phyloP scores from a whole-genome alignment of 805 yeast species.

The Wickerhamiella vanderwaltii region DNA sequence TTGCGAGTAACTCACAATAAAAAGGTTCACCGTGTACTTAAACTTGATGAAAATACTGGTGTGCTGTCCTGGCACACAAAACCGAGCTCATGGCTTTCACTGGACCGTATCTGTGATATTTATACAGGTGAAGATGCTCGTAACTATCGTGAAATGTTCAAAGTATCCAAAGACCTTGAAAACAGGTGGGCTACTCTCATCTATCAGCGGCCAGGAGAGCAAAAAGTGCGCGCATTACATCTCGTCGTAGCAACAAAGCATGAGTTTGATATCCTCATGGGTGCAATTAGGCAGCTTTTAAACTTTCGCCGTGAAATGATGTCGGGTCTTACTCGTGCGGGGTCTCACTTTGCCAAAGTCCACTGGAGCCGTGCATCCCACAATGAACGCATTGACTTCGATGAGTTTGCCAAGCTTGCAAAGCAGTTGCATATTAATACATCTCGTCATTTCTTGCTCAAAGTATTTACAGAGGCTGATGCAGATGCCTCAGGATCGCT shows the following conservation, averaged over 20 bases:
- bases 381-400: slow-evolving; percentile 34
- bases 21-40: slow-evolving; percentile 44
- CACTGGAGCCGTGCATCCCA: slow-evolving; percentile 40
- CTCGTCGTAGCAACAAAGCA: slow-evolving; percentile 46
- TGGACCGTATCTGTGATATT: slow-evolving; percentile 55
- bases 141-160: slow-evolving; percentile 76
- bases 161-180: slow-evolving; percentile 52
- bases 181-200: slow-evolving; percentile 71
- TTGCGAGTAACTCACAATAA: slow-evolving; percentile 62
- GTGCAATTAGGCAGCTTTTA: slow-evolving; percentile 44
- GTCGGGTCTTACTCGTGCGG: slow-evolving; percentile 50
- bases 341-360: slow-evolving; percentile 46
- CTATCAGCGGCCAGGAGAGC: slow-evolving; percentile 44
- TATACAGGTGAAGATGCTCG: slow-evolving; percentile 59
- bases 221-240: slow-evolving; percentile 68
- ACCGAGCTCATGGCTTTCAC: slow-evolving; percentile 32
- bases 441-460: slow-evolving; percentile 38
- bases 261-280: slow-evolving; percentile 43
- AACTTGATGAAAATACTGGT: slow-evolving; percentile 44
- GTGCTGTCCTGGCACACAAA: slow-evolving; percentile 46
- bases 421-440: slow-evolving; percentile 61
- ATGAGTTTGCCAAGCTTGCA: slow-evolving; percentile 55
- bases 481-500: slow-evolving; percentile 38
- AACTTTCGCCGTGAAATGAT: slow-evolving; percentile 48
- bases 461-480: slow-evolving; percentile 46